Evolutionary conservation across 176 grass and related monocot species (phyloP), one percentile per base, ranked within the genome.

Genomic region (Metroxylon sagu): DNA sequence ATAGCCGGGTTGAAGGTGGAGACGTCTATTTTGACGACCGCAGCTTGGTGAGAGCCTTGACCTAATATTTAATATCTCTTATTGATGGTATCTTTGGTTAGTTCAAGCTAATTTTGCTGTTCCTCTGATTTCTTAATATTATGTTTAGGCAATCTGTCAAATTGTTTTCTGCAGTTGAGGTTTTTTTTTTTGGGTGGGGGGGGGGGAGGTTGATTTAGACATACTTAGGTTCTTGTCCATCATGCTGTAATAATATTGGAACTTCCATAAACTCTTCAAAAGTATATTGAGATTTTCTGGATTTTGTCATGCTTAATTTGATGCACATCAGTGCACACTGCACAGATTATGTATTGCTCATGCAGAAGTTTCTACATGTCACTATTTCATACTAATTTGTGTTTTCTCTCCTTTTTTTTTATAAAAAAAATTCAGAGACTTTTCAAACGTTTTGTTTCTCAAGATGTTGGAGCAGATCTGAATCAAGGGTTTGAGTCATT

Each of bases 401-500:
- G 61, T 70, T 74, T 70, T 79, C 57, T 2, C 28, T 76, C 71
- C 15, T 63, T 74, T 51, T 77, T 57, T 76, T 63, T 26, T 72
- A 57, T 19, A 64, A 23, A 23, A 23, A 23, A 23, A 23, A 23
- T 66, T 62, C 80, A 98, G 93, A 89, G 93, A 64, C 88, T 92
- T 67, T 98, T 98, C 81, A 98, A 98, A 80, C 84, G 84, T 49
- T 76, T 75, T 61, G 68, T 98, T 61, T 82, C 79, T 71, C 88
- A 98, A 18, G 85, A 87, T 71, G 30, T 78, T 12, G 93, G 93
- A 57, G 69, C 85, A 27, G 73, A 98, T 81, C 77, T 98, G 31
- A 98, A 92, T 79, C 83, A 76, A 83, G 93, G 93, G 28, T 98
- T 92, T 30, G 93, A 92, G 28, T 55, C 93, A 66, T 98, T 89